Evolutionary conservation across 2,329 filamentous ascomycete genomes (phyloP).

Genomic region (Aspergillus tubingensis): DNA sequence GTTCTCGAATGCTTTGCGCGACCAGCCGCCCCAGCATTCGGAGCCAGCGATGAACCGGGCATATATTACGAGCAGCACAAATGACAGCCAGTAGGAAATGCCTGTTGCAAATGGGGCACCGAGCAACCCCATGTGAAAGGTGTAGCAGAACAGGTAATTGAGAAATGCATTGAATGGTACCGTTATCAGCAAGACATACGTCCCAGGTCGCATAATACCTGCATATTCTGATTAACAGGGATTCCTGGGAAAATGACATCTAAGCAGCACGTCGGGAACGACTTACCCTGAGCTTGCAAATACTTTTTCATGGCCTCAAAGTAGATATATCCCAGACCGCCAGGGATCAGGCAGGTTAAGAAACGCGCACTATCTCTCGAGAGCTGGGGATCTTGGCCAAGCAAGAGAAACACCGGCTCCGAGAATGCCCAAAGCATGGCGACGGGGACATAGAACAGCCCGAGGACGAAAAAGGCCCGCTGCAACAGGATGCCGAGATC

Average conservation of each 20-base stretch:
- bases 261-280: neutral
- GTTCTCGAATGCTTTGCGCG: constrained; percentile 65
- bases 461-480: constrained; percentile 71
- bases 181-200: constrained; percentile 62
- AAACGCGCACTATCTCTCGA: constrained; percentile 73
- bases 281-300: constrained; percentile 58
- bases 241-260: neutral
- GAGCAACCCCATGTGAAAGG: constrained; percentile 68
- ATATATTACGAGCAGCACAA: constrained; percentile 73
- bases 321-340: constrained; percentile 82
- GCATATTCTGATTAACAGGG: neutral
- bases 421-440: constrained; percentile 73
- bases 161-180: constrained; percentile 61
- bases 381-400: constrained; percentile 78
- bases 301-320: constrained; percentile 75
- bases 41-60: constrained; percentile 68
- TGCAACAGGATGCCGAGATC: constrained; percentile 79
- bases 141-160: constrained; percentile 72
- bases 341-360: constrained; percentile 72
- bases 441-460: constrained; percentile 71
- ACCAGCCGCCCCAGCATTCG: constrained; percentile 78
- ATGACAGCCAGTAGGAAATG: constrained; percentile 83
- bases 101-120: constrained; percentile 81
- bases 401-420: constrained; percentile 69
- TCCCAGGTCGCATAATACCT: constrained; percentile 66